These are phyloP conservation scores for Penicillium sp. DNA, from an alignment of 2,329 filamentous ascomycete genomes.

Conservation along the genomic window DNA sequence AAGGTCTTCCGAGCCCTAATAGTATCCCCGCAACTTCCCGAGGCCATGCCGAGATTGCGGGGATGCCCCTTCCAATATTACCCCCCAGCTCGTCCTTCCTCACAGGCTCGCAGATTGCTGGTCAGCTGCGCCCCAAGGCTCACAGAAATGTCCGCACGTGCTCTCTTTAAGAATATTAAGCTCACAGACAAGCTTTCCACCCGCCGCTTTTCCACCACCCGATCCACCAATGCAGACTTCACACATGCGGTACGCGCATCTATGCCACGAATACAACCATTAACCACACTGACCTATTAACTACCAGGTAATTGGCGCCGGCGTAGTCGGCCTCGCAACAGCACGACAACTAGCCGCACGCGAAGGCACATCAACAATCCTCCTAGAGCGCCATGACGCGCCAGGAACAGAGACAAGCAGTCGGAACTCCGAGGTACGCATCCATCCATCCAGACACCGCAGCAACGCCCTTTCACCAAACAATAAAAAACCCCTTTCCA, in stretches of 20 bases:
- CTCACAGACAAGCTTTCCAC: slow-evolving; percentile 3
- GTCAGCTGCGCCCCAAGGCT: slow-evolving; percentile 3
- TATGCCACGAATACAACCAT: neutral
- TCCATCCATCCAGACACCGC: neutral
- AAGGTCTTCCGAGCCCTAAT: too few species aligned
- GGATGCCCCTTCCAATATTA: neutral
- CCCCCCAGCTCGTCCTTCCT: neutral
- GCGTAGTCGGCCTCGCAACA: slow-evolving; percentile 75
- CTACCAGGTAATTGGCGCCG: slow-evolving; percentile 59
- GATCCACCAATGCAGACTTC: slow-evolving; percentile 52
- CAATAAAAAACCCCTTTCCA: neutral
- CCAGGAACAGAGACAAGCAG: slow-evolving; percentile 83
- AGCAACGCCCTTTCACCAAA: neutral
- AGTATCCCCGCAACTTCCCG: too few species aligned
- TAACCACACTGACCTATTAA: slow-evolving; percentile 1
- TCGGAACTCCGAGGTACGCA: slow-evolving; percentile 75
- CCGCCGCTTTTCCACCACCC: slow-evolving; percentile 45
- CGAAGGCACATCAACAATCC: slow-evolving; percentile 62
- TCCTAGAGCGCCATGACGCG: slow-evolving; percentile 73
- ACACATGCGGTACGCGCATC: slow-evolving; percentile 53
- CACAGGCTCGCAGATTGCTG: slow-evolving; percentile 7
- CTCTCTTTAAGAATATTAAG: slow-evolving; percentile 7
- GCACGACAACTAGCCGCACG: slow-evolving; percentile 66
- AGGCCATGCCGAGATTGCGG: neutral
- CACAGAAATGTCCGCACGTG: slow-evolving; percentile 16